Percentiles rank a stretch among this genome's conserved stretches.
Conservation (phyloP, 1,284 basidiomycete species). For the Sphaerobolus stellatus region DNA sequence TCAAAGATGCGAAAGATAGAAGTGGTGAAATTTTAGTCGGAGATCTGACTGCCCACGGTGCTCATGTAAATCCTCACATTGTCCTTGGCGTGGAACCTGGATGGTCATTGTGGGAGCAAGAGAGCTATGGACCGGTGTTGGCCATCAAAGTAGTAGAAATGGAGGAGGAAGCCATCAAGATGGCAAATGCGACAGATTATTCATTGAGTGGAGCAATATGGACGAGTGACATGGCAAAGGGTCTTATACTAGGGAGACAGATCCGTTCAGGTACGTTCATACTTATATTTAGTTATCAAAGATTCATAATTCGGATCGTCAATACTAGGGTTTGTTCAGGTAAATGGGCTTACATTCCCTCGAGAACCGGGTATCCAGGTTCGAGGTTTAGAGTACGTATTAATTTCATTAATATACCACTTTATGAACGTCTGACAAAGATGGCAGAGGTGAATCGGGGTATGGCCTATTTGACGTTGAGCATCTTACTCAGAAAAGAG, state of each 20-base stretch:
- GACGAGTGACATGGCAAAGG: slow-evolving; percentile 49
- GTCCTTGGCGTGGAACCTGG: slow-evolving; percentile 46
- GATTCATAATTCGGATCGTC: background rate
- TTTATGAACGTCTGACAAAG: background rate
- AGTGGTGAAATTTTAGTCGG: slow-evolving; percentile 56
- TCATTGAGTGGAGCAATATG: slow-evolving; percentile 54
- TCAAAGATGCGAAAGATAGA: slow-evolving; percentile 48
- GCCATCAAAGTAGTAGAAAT: slow-evolving; percentile 47
- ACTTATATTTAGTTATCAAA: background rate
- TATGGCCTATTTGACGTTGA: slow-evolving; percentile 53
- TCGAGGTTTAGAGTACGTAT: slow-evolving; percentile 30
- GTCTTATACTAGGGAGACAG: slow-evolving; percentile 46
- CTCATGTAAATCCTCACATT: slow-evolving; percentile 55
- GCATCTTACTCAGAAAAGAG: slow-evolving; percentile 45
- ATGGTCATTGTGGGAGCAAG: slow-evolving; percentile 53
- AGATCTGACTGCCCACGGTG: slow-evolving; percentile 39
- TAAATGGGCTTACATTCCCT: slow-evolving; percentile 36
- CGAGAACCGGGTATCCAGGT: slow-evolving; percentile 22
- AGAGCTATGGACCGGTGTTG: slow-evolving; percentile 61
- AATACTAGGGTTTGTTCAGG: slow-evolving; percentile 39
- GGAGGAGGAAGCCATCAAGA: slow-evolving; percentile 50
- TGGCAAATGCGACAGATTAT: slow-evolving; percentile 56
- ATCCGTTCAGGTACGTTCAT: slow-evolving; percentile 44
- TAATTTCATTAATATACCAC: no score
- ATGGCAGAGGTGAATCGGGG: slow-evolving; percentile 46